A percentile compares a stretch with the other conserved stretches of the same genome.
phyloP scores from a whole-genome alignment of 2,329 filamentous ascomycete genomes.

The Nothophaeocryptopus gaeumannii region DNA sequence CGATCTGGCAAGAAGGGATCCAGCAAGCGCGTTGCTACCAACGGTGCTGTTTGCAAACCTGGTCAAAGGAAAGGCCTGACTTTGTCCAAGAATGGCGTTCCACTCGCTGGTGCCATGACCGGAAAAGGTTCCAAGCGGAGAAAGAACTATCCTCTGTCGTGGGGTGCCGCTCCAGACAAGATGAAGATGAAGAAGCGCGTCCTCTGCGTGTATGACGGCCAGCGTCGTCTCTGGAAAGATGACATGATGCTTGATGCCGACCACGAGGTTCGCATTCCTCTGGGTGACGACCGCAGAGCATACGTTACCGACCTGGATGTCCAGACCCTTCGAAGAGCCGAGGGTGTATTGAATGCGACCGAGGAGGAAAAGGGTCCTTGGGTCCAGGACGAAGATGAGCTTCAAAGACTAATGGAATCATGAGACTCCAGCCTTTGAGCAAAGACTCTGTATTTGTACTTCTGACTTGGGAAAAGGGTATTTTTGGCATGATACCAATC shows the following conservation, averaged over 20 bases:
- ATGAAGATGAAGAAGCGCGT: constrained; percentile 99
- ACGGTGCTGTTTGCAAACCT: constrained; percentile 37
- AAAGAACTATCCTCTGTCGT: constrained; percentile 88
- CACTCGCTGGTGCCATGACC: constrained; percentile 48
- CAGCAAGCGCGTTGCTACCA: constrained; percentile 47
- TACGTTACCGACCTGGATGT: constrained; percentile 94
- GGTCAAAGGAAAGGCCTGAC: constrained; percentile 67
- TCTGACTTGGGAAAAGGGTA: neutral
- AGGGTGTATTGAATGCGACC: constrained; percentile 75
- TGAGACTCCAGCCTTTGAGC: constrained; percentile 9
- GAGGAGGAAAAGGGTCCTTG: constrained; percentile 85
- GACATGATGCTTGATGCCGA: constrained; percentile 98
- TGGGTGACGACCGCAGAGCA: constrained; percentile 66
- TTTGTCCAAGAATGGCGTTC: constrained; percentile 71
- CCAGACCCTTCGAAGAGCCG: constrained; percentile 81
- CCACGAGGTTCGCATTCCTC: constrained; percentile 83
- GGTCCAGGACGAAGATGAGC: constrained; percentile 65
- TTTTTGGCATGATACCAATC: constrained; percentile 4
- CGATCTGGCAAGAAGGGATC: constrained; percentile 44
- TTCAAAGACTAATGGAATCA: constrained; percentile 55
- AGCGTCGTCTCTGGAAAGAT: constrained; percentile 86
- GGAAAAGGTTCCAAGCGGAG: constrained; percentile 75
- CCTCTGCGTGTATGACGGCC: constrained; percentile 86
- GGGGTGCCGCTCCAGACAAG: constrained; percentile 87
- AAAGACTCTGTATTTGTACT: constrained; percentile 8